These are phyloP conservation scores for Solanum sitiens DNA, from an alignment of 257 asterid species.

Conservation along the genomic window DNA sequence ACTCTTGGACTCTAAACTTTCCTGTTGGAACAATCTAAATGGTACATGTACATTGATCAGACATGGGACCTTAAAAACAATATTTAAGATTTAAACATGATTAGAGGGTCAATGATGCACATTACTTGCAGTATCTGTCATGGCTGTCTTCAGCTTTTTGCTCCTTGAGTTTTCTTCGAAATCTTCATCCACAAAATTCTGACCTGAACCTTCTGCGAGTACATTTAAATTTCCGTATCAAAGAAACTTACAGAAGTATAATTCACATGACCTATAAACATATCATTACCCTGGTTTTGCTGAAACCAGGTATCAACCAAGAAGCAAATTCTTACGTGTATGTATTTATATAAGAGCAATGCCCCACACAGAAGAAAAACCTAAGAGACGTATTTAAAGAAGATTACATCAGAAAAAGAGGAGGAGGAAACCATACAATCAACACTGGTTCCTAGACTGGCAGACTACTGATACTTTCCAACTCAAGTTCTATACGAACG, in stretches of 20 bases:
- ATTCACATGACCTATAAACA: background rate
- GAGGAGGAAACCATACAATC: background rate
- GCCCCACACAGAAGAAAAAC: background rate
- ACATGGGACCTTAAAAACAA: background rate
- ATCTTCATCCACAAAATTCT: conserved; percentile 15
- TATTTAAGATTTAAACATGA: background rate
- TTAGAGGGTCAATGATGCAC: background rate
- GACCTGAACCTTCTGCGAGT: background rate
- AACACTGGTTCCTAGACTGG: background rate
- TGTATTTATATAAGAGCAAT: background rate
- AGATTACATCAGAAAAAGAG: background rate
- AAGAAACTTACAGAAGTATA: background rate
- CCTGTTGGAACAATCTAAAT: background rate
- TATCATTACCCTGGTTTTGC: background rate
- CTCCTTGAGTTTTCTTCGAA: background rate
- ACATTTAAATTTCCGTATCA: background rate
- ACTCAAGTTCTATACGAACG: background rate
- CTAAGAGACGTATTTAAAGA: background rate
- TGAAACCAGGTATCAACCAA: background rate
- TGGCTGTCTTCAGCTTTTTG: background rate
- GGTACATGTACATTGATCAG: background rate
- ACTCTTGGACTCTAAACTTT: background rate
- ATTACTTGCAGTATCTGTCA: background rate
- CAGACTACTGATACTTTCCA: background rate
- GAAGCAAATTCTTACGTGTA: background rate